phyloP scores from a whole-genome alignment of 495 filamentous ascomycete genomes.

The Tuber calosporum region DNA sequence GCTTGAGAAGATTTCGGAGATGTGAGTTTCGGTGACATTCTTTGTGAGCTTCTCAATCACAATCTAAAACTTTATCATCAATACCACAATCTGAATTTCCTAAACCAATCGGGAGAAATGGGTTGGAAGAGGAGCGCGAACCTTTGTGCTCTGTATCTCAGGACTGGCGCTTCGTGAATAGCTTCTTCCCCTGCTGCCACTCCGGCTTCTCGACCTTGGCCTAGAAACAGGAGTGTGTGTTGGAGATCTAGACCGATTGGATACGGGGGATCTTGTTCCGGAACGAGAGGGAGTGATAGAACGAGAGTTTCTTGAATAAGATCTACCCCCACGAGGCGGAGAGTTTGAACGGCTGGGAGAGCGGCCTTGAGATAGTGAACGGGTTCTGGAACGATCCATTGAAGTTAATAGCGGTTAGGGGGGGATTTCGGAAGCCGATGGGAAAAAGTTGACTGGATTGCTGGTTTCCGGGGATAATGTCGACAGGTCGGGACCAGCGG shows the following conservation, averaged over 20 bases:
- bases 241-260: slow-evolving; percentile 16
- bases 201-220: slow-evolving; percentile 30
- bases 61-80: slow-evolving; percentile 54
- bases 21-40: slow-evolving; percentile 81
- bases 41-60: slow-evolving; percentile 95
- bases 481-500: background rate
- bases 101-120: background rate
- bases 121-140: slow-evolving; percentile 10
- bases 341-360: slow-evolving; percentile 34
- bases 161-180: slow-evolving; percentile 37
- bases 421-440: background rate
- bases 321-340: slow-evolving; percentile 30
- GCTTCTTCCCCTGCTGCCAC: slow-evolving; percentile 33
- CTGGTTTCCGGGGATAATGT: background rate
- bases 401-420: background rate
- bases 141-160: slow-evolving; percentile 42
- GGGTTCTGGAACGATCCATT: slow-evolving; percentile 31
- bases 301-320: slow-evolving; percentile 27
- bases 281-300: slow-evolving; percentile 29
- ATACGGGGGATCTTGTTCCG: slow-evolving; percentile 30
- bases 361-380: slow-evolving; percentile 19
- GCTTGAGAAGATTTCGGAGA: slow-evolving; percentile 82
- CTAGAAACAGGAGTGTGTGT: slow-evolving; percentile 18
- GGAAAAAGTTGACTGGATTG: background rate
- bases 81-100: background rate